Conservation (phyloP, 352 stramenopile species). For the Phytopythium montanum region DNA sequence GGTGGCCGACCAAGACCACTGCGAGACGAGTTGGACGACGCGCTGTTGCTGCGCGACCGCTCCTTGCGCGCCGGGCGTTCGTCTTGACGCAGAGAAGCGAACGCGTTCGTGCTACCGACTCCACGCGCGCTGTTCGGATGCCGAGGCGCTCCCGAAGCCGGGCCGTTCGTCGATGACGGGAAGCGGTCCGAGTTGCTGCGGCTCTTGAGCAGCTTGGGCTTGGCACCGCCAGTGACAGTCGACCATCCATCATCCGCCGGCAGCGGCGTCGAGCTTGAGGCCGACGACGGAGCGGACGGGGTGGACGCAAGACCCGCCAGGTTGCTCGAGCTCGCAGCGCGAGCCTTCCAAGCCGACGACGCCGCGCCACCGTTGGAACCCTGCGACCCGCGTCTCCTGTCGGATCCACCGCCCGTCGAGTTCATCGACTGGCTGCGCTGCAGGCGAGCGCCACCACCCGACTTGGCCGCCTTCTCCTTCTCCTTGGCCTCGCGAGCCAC, state of each 20-base stretch:
- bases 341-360: constrained; percentile 62
- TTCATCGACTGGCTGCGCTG: constrained; percentile 68
- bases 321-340: constrained; percentile 16
- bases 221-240: constrained; percentile 45
- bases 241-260: constrained; percentile 72
- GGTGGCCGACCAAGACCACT: constrained; percentile 29
- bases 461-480: constrained; percentile 48
- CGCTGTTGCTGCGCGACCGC: constrained; percentile 48
- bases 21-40: constrained; percentile 30
- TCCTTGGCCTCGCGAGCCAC: constrained; percentile 63
- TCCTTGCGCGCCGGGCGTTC: constrained; percentile 34
- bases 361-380: constrained; percentile 27
- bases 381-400: constrained; percentile 37
- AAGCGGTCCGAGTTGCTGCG: constrained; percentile 61
- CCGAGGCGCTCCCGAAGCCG: constrained; percentile 19
- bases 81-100: constrained; percentile 33
- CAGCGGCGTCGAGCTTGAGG: constrained; percentile 11
- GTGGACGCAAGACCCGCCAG: constrained; percentile 6
- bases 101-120: constrained; percentile 32
- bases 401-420: constrained; percentile 23
- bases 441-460: constrained; percentile 30
- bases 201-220: constrained; percentile 59
- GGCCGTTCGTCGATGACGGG: constrained; percentile 7
- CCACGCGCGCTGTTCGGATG: constrained; percentile 28
- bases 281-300: constrained; percentile 4